Conservation (phyloP, 2,329 filamentous ascomycete species). For the Parastagonospora nodorum region DNA sequence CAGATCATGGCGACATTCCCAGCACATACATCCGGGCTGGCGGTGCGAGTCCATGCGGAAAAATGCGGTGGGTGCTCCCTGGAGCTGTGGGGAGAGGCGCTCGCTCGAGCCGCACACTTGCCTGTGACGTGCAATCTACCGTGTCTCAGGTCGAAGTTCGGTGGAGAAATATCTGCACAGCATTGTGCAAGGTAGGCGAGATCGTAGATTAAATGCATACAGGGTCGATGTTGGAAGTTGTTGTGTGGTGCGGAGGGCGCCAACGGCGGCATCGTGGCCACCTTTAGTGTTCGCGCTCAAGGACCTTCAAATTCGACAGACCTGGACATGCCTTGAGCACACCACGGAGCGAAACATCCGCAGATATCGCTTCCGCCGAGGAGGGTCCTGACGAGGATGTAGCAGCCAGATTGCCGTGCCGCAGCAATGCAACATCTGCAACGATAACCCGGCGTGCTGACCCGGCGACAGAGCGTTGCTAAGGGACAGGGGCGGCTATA, state of each 20-base stretch:
- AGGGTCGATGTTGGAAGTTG: slow-evolving; percentile 27
- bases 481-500: slow-evolving; percentile 35
- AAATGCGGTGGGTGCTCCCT: slow-evolving; percentile 3
- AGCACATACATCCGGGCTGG: slow-evolving; percentile 2
- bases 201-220: slow-evolving; percentile 37
- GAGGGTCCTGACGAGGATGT: slow-evolving; percentile 15
- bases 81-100: slow-evolving; percentile 1
- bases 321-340: too few species aligned
- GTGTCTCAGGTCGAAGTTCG: slow-evolving; percentile 17
- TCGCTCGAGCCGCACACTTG: slow-evolving; percentile 7
- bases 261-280: slow-evolving; percentile 14
- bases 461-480: slow-evolving; percentile 23
- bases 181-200: slow-evolving; percentile 13
- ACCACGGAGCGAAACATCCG: not conserved
- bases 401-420: slow-evolving; percentile 30
- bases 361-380: slow-evolving; percentile 2
- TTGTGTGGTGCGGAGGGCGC: slow-evolving; percentile 23
- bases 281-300: too few species aligned
- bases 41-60: slow-evolving; percentile 5
- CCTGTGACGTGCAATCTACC: slow-evolving; percentile 22
- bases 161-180: slow-evolving; percentile 10
- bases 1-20: not conserved
- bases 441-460: slow-evolving; percentile 32
- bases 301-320: too few species aligned
- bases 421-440: slow-evolving; percentile 18